Evolutionary conservation across 2,329 filamentous ascomycete genomes (phyloP).

Genomic region (Triangularia verruculosa): DNA sequence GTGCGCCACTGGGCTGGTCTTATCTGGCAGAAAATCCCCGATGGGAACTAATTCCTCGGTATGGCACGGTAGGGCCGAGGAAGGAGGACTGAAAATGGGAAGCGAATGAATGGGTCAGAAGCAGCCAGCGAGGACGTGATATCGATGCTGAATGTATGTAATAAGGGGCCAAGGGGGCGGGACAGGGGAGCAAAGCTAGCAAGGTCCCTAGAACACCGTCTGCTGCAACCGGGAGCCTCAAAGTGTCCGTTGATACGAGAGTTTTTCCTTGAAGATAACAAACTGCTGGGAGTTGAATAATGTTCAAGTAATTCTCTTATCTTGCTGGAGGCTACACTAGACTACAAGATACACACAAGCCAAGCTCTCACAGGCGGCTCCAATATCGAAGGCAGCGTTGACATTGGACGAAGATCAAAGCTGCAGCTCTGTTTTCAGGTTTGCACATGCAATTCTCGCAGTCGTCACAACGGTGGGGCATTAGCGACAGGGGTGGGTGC

Average conservation of each 20-base stretch:
- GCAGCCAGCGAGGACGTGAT: slow-evolving; percentile 1
- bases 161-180: slow-evolving; percentile 7
- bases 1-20: not conserved
- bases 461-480: slow-evolving; percentile 18
- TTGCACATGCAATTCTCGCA: slow-evolving; percentile 11
- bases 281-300: not conserved
- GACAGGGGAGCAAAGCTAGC: not conserved
- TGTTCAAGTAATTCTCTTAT: not conserved
- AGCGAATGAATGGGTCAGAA: not conserved
- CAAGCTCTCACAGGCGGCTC: not conserved
- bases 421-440: not conserved
- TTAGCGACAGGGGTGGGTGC: not conserved
- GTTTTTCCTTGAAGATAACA: not conserved
- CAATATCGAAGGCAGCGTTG: not conserved
- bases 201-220: not conserved
- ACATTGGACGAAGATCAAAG: not conserved
- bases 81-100: not conserved
- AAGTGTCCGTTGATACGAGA: not conserved
- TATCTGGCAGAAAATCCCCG: not conserved
- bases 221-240: slow-evolving; percentile 6
- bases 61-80: not conserved
- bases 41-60: not conserved
- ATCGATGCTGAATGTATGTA: slow-evolving; percentile 7
- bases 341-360: not conserved
- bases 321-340: not conserved